Percentiles rank a stretch among this genome's conserved stretches.
phyloP scores from a whole-genome alignment of 2,329 filamentous ascomycete species.

The Didymella lethalis region DNA sequence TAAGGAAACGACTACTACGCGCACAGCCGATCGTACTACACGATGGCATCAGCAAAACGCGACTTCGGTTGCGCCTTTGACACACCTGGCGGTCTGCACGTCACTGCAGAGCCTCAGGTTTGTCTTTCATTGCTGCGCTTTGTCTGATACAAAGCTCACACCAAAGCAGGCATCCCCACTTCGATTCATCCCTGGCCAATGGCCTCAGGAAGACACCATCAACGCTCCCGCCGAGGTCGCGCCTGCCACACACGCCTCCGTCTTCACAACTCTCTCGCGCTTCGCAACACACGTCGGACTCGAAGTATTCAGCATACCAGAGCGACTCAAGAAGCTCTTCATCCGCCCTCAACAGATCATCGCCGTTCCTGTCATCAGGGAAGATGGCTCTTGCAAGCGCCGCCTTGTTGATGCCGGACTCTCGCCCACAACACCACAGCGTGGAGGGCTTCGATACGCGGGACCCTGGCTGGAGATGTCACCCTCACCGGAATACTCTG shows the following conservation, averaged over 20 bases:
- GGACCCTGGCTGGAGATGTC: constrained; percentile 1
- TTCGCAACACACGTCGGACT: constrained; percentile 25
- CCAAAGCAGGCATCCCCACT: constrained; percentile 22
- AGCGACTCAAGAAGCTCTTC: constrained; percentile 23
- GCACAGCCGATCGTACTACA: background rate
- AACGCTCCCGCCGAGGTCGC: background rate
- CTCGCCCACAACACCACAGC: constrained; percentile 24
- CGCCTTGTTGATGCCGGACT: constrained; percentile 39
- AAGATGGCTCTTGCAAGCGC: constrained; percentile 40
- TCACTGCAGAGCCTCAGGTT: constrained; percentile 32
- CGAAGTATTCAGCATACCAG: constrained; percentile 25
- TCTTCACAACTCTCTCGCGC: constrained; percentile 27
- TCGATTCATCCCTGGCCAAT: constrained; percentile 26
- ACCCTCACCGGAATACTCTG: background rate
- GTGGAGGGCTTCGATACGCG: background rate
- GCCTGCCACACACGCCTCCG: constrained; percentile 3
- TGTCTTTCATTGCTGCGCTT: constrained; percentile 20
- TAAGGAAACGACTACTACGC: constrained; percentile 4
- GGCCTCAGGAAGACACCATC: constrained; percentile 19
- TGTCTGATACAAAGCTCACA: constrained; percentile 26
- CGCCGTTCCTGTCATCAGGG: constrained; percentile 30
- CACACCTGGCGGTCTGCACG: constrained; percentile 22
- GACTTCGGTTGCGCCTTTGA: constrained; percentile 27
- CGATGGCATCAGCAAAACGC: constrained; percentile 29
- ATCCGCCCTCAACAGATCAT: constrained; percentile 30